Evolutionary conservation across 352 stramenopile genomes (phyloP), one percentile per base, ranked within the genome.

Genomic region (Halophytophthora polymorphica): DNA sequence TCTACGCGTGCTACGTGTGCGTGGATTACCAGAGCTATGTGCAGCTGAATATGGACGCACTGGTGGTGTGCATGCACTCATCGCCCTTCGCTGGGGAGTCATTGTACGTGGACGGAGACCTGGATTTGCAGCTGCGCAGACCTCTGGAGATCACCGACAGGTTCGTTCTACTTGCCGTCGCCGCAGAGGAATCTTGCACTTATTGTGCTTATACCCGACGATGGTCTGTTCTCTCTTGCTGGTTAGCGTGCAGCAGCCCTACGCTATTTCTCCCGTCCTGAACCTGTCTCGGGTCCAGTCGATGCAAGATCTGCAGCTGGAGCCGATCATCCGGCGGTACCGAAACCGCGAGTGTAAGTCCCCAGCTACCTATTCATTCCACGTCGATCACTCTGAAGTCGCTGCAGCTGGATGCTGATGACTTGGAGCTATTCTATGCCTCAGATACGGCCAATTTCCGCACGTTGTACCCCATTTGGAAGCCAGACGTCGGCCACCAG

Each of bases 41-140:
- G 6, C 69, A 73, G 40, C 41, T 94, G 18, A 83, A 76, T 23
- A 91, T 93, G 73, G 79, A 93, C 43, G 69, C 68, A 5, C 6
- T 90, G 12, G 69, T 69, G 2, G 58, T 73, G 19, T 53, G 67
- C 43, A 67, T 58, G 5, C 53, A 79, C 49, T 60, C 61, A 7
- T 84, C 66, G 12, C 50, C 59, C 15, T 43, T 87, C 17, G 45
- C 66, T 12, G 73, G 67, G 7, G 45, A 59, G 10, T 52, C 56
- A 13, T 50, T 91, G 1, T 42, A 59, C 35, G 65, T 73, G 25
- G 81, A 89, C 19, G 84, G 84, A 10, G 74, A 91, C 22, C 58
- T 88, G n/a, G n/a, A 55, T 1, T 60, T 92, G 2, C 25, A 74
- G 22, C 77, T 88, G 53, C 66, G 73, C 15, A 55, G 43, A 33